Conservation (phyloP, 805 yeast genomes). For the Candida cerambycidarum region DNA sequence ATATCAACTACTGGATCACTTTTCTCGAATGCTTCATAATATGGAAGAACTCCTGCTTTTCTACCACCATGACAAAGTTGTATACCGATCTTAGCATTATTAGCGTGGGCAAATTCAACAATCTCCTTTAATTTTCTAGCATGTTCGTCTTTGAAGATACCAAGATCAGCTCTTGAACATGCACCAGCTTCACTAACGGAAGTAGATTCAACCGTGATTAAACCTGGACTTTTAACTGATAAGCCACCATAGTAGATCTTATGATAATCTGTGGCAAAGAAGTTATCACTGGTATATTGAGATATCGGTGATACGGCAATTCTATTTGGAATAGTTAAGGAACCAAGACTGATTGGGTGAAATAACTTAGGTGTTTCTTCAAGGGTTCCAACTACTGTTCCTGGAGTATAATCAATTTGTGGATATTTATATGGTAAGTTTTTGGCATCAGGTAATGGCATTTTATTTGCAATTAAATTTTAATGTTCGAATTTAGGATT, state of each 20-base stretch:
- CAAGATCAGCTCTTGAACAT: conserved; percentile 45
- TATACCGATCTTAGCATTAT: conserved; percentile 46
- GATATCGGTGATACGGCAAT: conserved; percentile 60
- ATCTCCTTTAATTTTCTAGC: conserved; percentile 39
- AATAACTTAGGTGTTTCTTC: conserved; percentile 37
- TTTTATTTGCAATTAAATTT: too few relatives aligned
- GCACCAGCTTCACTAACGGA: conserved; percentile 43
- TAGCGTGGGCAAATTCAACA: conserved; percentile 48
- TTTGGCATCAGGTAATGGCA: neutral
- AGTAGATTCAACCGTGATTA: conserved; percentile 47
- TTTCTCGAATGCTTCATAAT: conserved; percentile 29
- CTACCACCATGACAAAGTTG: conserved; percentile 61
- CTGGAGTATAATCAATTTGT: conserved; percentile 12
- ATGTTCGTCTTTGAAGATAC: conserved; percentile 52
- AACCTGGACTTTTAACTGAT: conserved; percentile 50
- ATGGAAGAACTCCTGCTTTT: conserved; percentile 37
- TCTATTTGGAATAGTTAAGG: conserved; percentile 44
- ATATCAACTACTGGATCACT: conserved; percentile 37
- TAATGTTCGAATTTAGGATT: neutral
- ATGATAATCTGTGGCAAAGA: conserved; percentile 47
- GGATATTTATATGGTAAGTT: conserved; percentile 14
- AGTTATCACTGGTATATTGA: conserved; percentile 46
- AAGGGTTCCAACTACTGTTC: conserved; percentile 10
- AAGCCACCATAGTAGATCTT: conserved; percentile 48
- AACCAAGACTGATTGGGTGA: conserved; percentile 41